Conservation (phyloP, 2,329 filamentous ascomycete species). For the Aspergillus quadricinctus region DNA sequence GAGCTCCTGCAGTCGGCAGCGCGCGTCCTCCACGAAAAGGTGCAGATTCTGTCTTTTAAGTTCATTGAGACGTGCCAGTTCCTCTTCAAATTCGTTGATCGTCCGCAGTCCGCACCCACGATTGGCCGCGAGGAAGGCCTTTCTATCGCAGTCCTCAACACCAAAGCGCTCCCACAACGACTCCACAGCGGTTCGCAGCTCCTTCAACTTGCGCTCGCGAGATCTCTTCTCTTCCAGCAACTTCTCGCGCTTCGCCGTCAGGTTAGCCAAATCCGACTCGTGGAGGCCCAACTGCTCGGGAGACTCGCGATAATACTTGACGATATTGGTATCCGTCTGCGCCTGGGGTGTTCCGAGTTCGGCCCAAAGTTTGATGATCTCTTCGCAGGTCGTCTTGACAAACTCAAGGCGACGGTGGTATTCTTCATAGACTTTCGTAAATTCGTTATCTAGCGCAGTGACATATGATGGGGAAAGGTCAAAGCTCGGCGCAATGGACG, state of each 20-base stretch:
- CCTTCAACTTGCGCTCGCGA: conserved; percentile 72
- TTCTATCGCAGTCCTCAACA: conserved; percentile 76
- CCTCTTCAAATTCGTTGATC: conserved; percentile 95
- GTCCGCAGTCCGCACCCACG: conserved; percentile 85
- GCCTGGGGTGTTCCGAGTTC: conserved; percentile 92
- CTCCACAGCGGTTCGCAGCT: conserved; percentile 75
- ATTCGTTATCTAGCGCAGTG: conserved; percentile 80
- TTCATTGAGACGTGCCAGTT: conserved; percentile 79
- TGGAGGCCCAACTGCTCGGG: conserved; percentile 93
- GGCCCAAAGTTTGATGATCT: conserved; percentile 92
- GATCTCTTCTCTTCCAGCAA: conserved; percentile 82
- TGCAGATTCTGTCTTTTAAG: conserved; percentile 93
- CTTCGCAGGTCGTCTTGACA: conserved; percentile 70
- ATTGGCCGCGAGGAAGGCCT: conserved; percentile 79
- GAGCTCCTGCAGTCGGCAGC: conserved; percentile 84
- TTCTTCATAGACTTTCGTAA: conserved; percentile 92
- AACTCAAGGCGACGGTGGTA: conserved; percentile 77
- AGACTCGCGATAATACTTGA: conserved; percentile 82
- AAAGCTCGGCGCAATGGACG: conserved; percentile 74
- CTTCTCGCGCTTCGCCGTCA: conserved; percentile 73
- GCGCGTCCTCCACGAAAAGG: conserved; percentile 90
- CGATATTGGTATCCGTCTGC: conserved; percentile 81
- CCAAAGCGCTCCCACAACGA: conserved; percentile 83
- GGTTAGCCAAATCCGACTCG: conserved; percentile 71
- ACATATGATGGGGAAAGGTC: conserved; percentile 91